phyloP scores from a whole-genome alignment of 1,284 basidiomycete species.

The Austroboletus niveus region DNA sequence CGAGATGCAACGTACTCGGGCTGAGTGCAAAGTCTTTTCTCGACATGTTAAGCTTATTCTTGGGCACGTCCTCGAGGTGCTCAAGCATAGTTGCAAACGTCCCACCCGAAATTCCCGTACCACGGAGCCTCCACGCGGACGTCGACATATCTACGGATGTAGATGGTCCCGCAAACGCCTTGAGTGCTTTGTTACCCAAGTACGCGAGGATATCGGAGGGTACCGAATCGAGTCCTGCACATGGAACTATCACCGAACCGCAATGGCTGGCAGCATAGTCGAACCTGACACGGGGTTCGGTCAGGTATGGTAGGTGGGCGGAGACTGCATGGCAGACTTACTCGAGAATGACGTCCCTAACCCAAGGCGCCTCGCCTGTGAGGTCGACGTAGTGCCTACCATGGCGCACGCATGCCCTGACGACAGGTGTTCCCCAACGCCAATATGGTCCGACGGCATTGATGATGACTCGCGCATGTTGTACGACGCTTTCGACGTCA shows the following conservation, averaged over 20 bases:
- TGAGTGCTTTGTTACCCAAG: constrained; percentile 48
- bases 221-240: constrained; percentile 60
- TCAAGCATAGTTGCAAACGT: constrained; percentile 58
- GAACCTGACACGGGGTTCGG: constrained; percentile 35
- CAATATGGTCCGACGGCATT: constrained; percentile 69
- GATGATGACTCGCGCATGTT: constrained; percentile 57
- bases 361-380: constrained; percentile 54
- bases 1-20: constrained; percentile 42
- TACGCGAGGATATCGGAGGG: constrained; percentile 57
- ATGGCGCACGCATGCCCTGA: constrained; percentile 43
- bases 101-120: constrained; percentile 65
- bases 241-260: constrained; percentile 54
- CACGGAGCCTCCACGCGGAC: constrained; percentile 50
- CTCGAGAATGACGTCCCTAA: constrained; percentile 49
- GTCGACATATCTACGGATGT: constrained; percentile 35
- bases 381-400: constrained; percentile 68
- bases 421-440: constrained; percentile 62
- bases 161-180: constrained; percentile 38
- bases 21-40: constrained; percentile 51
- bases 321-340: constrained; percentile 23
- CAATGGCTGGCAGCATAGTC: constrained; percentile 55
- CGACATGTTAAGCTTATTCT: constrained; percentile 35
- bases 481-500: constrained; percentile 54
- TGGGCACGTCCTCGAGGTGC: constrained; percentile 48
- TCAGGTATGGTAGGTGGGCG: constrained; percentile 3